phyloP scores from a whole-genome alignment of 495 filamentous ascomycete species.

The Xylaria flabelliformis region DNA sequence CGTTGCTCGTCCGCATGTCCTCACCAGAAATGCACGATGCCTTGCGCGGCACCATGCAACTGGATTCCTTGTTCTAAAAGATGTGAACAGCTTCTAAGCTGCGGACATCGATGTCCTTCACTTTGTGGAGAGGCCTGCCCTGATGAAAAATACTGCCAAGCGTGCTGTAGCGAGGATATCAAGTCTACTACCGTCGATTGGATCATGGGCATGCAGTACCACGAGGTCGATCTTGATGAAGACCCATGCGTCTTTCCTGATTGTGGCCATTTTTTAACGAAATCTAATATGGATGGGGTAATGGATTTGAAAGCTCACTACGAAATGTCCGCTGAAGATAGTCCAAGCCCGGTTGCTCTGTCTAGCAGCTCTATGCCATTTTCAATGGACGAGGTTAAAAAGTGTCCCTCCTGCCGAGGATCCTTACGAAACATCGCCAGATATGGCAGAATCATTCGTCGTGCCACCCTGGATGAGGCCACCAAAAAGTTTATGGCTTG shows the following conservation, averaged over 20 bases:
- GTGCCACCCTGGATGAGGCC: constrained; percentile 68
- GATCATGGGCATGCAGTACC: constrained; percentile 56
- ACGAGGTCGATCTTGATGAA: constrained; percentile 62
- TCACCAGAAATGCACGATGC: constrained; percentile 66
- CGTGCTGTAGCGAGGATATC: constrained; percentile 53
- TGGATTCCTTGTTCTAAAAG: constrained; percentile 70
- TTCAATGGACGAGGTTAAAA: constrained; percentile 59
- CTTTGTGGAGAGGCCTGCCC: constrained; percentile 74
- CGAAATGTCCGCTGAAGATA: constrained; percentile 50
- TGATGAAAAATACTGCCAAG: constrained; percentile 59
- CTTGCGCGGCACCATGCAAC: constrained; percentile 75
- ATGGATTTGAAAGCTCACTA: constrained; percentile 69
- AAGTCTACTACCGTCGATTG: constrained; percentile 60
- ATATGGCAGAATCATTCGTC: constrained; percentile 70
- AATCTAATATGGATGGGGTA: constrained; percentile 68
- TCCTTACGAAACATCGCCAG: constrained; percentile 67
- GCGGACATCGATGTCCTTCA: constrained; percentile 70
- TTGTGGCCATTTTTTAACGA: constrained; percentile 71
- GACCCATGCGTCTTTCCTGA: constrained; percentile 67
- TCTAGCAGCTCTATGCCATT: constrained; percentile 56
- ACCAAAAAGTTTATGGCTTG: constrained; percentile 70
- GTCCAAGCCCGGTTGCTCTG: constrained; percentile 46
- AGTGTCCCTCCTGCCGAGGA: constrained; percentile 68
- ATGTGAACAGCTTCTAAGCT: constrained; percentile 62
- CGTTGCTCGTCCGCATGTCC: constrained; percentile 63